phyloP scores from a whole-genome alignment of 495 filamentous ascomycete species.

The Beverwykella pulmonaria region DNA sequence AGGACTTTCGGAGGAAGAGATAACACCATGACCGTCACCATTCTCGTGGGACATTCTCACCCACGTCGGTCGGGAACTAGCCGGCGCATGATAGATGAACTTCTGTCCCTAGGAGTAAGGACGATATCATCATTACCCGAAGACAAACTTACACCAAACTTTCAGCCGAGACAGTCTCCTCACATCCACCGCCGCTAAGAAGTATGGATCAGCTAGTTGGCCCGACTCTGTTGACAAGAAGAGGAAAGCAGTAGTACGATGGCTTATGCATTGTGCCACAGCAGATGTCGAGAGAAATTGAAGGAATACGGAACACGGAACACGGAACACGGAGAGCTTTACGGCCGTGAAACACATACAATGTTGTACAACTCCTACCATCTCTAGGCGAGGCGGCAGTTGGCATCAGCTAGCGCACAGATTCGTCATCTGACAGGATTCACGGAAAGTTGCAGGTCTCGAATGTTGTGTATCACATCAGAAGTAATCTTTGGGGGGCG shows the following conservation, averaged over 20 bases:
- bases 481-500: not conserved
- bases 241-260: not conserved
- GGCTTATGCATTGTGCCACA: constrained; percentile 4
- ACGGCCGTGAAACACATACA: constrained; percentile 25
- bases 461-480: not conserved
- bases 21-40: not conserved
- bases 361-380: not conserved
- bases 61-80: not conserved
- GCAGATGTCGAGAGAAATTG: not conserved
- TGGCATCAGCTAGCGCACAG: not conserved
- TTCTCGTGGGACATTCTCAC: not conserved
- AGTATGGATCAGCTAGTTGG: not conserved
- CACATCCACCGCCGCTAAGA: not conserved
- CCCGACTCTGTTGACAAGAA: not conserved
- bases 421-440: constrained; percentile 7
- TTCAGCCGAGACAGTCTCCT: not conserved
- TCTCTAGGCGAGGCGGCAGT: not conserved
- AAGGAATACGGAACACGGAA: not conserved
- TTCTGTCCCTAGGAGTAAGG: not conserved
- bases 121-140: not conserved
- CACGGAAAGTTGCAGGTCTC: not conserved
- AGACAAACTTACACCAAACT: not conserved
- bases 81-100: not conserved
- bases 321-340: not conserved
- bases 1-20: not conserved